These are phyloP conservation scores for Verticillium dahliae DNA, from an alignment of 2,329 filamentous ascomycete genomes.

Conservation along the genomic window DNA sequence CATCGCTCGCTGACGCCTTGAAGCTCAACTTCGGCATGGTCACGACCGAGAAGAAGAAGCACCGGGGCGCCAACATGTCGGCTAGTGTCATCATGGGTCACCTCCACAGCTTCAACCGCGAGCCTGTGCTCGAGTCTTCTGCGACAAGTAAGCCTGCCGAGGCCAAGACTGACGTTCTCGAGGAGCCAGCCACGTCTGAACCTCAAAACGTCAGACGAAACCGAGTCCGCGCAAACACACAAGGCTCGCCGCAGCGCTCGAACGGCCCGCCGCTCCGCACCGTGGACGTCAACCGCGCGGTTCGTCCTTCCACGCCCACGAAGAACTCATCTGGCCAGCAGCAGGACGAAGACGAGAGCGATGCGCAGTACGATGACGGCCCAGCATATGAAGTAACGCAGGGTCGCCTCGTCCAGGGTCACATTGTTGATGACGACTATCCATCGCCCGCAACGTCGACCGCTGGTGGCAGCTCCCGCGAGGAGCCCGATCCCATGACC, in stretches of 20 bases:
- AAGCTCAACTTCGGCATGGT: slow-evolving; percentile 98
- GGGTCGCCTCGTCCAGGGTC: slow-evolving; percentile 83
- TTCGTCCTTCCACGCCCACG: slow-evolving; percentile 8
- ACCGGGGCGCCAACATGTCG: slow-evolving; percentile 59
- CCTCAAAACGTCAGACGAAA: slow-evolving; percentile 8
- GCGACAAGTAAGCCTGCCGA: slow-evolving; percentile 18
- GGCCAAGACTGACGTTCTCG: slow-evolving; percentile 12
- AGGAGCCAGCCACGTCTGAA: slow-evolving; percentile 13
- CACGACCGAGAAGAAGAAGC: slow-evolving; percentile 71
- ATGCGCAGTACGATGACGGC: slow-evolving; percentile 64
- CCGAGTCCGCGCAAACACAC: slow-evolving; percentile 7
- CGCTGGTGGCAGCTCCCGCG: slow-evolving; percentile 55
- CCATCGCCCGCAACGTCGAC: slow-evolving; percentile 70
- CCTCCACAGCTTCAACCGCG: slow-evolving; percentile 52
- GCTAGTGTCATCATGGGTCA: slow-evolving; percentile 72
- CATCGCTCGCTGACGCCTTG: slow-evolving; percentile 86
- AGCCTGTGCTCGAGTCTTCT: slow-evolving; percentile 31
- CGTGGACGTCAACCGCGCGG: slow-evolving; percentile 8
- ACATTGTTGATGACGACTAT: slow-evolving; percentile 91
- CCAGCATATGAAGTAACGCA: slow-evolving; percentile 86
- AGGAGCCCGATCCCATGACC: slow-evolving; percentile 71
- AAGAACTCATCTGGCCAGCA: slow-evolving; percentile 1
- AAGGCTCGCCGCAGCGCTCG: slow-evolving; percentile 9
- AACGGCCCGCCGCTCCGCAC: slow-evolving; percentile 3
- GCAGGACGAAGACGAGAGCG: slow-evolving; percentile 24